These are phyloP conservation scores for Pinus albicaulis DNA, from an alignment of 75 land plant genomes.

Conservation along the genomic window DNA sequence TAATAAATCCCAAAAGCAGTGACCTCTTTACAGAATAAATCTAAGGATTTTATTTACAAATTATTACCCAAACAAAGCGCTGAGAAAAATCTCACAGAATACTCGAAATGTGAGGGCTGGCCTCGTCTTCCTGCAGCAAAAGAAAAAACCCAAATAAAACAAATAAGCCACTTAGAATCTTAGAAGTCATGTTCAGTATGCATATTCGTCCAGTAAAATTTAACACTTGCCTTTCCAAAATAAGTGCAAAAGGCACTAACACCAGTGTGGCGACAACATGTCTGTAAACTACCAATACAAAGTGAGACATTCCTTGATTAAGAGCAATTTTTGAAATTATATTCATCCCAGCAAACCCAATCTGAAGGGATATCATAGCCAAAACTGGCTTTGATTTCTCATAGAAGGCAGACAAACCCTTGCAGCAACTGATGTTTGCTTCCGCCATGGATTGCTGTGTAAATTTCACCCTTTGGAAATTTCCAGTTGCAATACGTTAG, in stretches of 20 bases:
- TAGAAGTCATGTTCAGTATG: background rate
- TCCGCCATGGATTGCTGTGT: background rate
- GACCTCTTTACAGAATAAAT: background rate
- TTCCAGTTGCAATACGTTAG: too few species aligned
- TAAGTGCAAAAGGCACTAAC: slow-evolving; percentile 20
- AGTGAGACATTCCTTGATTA: slow-evolving; percentile 36
- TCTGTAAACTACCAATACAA: slow-evolving; percentile 41
- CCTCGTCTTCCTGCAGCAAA: slow-evolving; percentile 12
- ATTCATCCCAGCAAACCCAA: slow-evolving; percentile 41
- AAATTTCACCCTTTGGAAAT: too few species aligned
- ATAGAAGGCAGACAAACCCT: background rate
- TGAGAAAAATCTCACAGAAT: slow-evolving; percentile 14
- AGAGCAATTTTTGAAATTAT: slow-evolving; percentile 42
- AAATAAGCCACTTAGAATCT: background rate
- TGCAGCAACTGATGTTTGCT: background rate
- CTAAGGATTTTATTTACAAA: background rate
- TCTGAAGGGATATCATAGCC: slow-evolving; percentile 21
- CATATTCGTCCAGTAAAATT: background rate
- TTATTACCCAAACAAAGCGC: slow-evolving; percentile 19
- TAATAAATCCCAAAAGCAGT: background rate
- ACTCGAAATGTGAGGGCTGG: slow-evolving; percentile 10
- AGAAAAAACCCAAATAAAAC: background rate
- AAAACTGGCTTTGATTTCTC: slow-evolving; percentile 22
- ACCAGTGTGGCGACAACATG: slow-evolving; percentile 26
- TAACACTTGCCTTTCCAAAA: slow-evolving; percentile 20